Base-by-base conservation (phyloP, 352 stramenopile genomes). In the Globisporangium paddicum region DNA sequence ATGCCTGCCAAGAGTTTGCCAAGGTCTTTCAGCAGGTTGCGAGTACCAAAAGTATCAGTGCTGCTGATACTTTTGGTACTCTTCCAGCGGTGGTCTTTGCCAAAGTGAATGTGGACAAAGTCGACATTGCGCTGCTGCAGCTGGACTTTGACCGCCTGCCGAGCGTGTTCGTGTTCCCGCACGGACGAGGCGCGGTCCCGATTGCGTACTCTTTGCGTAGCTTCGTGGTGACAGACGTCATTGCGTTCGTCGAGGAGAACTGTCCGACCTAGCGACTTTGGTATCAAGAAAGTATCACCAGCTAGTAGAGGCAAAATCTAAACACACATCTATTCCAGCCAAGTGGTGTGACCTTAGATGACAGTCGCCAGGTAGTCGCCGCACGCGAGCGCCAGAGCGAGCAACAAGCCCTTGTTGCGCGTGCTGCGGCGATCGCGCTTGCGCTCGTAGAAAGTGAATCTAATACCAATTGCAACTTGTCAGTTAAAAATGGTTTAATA, bases 361-460 rank as follows among this genome's bases (percentile, higher is more conserved):
- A 86, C 49, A 11, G 71, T 64, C 3, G 75, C 66, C 35, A 90
- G 41, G 64, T 79, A 86, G 61, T 90, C 81, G 37, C 67, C 68
- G 19, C 87, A 37, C n/a, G 64, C 75, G 45, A 90, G 73, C 14
- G 65, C 64, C 38, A 71, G 55, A 13, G 73, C 73, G 11, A 90
- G 65, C 28, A 77, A 19, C 25, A 87, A 23, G 2, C 81, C 81
- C 51, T 86, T 86, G 64, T 73, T 71, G 38, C 77, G 75, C 48
- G 67, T 85, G 63, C 61, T 77, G 25, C 69, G 66, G 55, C 71
- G 80, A 38, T 89, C 78, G 47, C 78, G 76, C 64, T 83, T 72
- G 56, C 70, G 70, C 54, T 88, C 71, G 49, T 85, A 68, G 38
- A 81, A 87, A 25, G 49, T 68, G 57, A 73, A 80, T 65, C 79